Evolutionary conservation across 2,329 filamentous ascomycete genomes (phyloP), one percentile per base, ranked within the genome.

Genomic region (Boeremia lycopersici): DNA sequence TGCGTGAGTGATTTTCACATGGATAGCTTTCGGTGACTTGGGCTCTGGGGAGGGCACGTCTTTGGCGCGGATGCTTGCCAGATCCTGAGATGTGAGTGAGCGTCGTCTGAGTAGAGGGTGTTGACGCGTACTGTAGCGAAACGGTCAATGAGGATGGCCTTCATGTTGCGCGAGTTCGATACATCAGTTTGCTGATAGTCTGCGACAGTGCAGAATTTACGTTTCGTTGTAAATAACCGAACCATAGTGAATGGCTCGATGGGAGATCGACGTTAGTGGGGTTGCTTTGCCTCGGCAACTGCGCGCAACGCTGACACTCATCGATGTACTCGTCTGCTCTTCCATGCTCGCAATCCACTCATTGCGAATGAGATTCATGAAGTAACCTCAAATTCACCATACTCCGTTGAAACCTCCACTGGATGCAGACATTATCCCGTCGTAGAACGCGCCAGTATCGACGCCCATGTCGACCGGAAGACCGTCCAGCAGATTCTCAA

Each of bases 1-100:
- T 48, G 81, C 81, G 53, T 84, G 83, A 1, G 80, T 80, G 46
- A 86, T 79, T 48, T 74, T 75, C 34, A 85, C 70, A 6, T 55
- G 60, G 15, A 83, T 61, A 30, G 78, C 73, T 55, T 79, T 69
- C 28, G 70, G 64, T 9, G 69, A 55, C 29, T 72, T 69, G 3
- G 73, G 64, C 13, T 62, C 50, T 9, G 78, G 77, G 10, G 59
- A 52, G 6, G 76, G 69, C 10, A 65, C 48, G 11, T 61, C 46
- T 25, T 46, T 51, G 7, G 64, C 57, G 30, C 44, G 40, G 5
- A 74, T 48, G 71, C 65, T 35, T 66, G 63, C 19, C 58, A 76
- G 49, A 72, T 73, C 53, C 69, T 48, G 28, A 34, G 19, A 19
- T 33, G 8, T 48, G 7, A 46, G 38, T 43, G 33, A 11, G 11